phyloP scores from a whole-genome alignment of 331 rosid species.

The Malus hybrid region DNA sequence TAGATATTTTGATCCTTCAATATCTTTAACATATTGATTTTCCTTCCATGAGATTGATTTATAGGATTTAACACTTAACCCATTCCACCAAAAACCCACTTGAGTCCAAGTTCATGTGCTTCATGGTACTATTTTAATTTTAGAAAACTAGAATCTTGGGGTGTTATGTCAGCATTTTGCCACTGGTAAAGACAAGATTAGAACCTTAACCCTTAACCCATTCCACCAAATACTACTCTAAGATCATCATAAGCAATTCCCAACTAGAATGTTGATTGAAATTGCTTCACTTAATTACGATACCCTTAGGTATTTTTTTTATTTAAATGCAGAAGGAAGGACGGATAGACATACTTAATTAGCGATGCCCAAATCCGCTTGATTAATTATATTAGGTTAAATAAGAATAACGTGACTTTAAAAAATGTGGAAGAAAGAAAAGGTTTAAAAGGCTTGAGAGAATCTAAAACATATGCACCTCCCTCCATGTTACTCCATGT shows the following conservation, averaged over 20 bases:
- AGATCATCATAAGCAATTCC: not conserved
- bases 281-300: not conserved
- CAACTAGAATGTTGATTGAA: not conserved
- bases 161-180: no score
- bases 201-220: no score
- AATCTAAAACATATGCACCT: conserved; percentile 7
- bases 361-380: no score
- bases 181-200: no score
- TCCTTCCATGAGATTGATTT: not conserved
- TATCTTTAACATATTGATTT: not conserved
- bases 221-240: not conserved
- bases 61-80: not conserved
- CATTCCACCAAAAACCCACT: not conserved
- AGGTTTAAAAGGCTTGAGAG: not conserved
- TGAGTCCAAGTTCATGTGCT: not conserved
- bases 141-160: no score
- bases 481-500: conserved; percentile 18
- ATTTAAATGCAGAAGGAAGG: no score
- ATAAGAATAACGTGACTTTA: not conserved
- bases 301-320: no score
- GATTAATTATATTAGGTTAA: no score
- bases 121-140: not conserved
- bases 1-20: not conserved
- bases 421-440: not conserved
- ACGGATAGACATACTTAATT: no score